Evolutionary conservation across 2,329 filamentous ascomycete genomes (phyloP), one percentile per base, ranked within the genome.

Genomic region (Fusarium anguioides): DNA sequence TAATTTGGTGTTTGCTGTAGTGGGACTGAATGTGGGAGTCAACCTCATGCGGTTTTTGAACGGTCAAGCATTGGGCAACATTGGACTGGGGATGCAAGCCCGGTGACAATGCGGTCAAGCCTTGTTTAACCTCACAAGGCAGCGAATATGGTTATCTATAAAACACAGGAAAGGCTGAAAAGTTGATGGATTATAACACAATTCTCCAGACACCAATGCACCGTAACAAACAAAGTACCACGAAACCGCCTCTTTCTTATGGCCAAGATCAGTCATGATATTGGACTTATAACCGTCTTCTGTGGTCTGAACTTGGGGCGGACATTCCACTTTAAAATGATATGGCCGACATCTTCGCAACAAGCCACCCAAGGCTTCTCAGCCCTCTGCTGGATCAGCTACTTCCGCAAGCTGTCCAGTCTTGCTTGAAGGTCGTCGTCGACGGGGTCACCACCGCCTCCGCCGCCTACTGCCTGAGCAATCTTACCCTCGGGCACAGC

Each of bases 371-470:
- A 23, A 33, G 23, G 27, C 45, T 35, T 46, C 27, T 18, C 21
- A 50, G 33, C 27, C 48, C 29, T 35, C 36, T 24, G 11, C 18
- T 23, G 18, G 24, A 7, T 29, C 24, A 8, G 37, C 76, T 78
- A 87, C 77, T 85, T 84, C 75, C 92, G 86, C 68, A 98, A 82
- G 78, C 94, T 97, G 77, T 98, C 93, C 50, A 99, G 86, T 60
- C 96, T 89, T 67, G 96, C 95, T 81, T 98, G 94, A 24, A 99
- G 87, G 77, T 97, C 96, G 75, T 97, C 93, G 74, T 97, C 94
- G n/a, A 88, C 89, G 7, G 87, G 82, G 72, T 89, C 89, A 23
- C 84, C 90, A 47, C 84, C 84, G 14, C 76, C 77, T 20, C 78
- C 80, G 18, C 77, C 77, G 15, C 93, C 93, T 69, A 98, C 86